Evolutionary conservation across 108 stramenopile genomes (phyloP), one percentile per base, ranked within the genome.

Genomic region (Phaeodactylum tricornutum): DNA sequence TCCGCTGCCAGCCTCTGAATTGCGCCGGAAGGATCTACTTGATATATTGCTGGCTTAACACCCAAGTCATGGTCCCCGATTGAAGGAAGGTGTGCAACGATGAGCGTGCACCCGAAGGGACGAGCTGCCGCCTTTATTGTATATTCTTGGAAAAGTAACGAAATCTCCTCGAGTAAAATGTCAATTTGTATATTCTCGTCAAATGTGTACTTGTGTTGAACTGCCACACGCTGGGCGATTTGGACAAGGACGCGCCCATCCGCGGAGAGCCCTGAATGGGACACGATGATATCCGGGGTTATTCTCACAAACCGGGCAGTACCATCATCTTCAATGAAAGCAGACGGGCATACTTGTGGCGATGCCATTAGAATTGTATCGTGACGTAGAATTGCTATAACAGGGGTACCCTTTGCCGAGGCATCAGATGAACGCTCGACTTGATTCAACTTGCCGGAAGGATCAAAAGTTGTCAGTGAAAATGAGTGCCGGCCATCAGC

Each of bases 381-480:
- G 17, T n/a, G 47, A 41, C 39, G 66, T 24, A 34, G 66, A 58
- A 73, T 33, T 0, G 74, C 84, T 5, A 90, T 64, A 8, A 90
- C 48, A 0, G 87, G 87, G 24, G 74, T 53, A 11, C 87, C 87
- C 46, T 79, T 11, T 22, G 67, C 57, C 7, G 87, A 65, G 0
- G 87, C 87, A 29, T 69, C 62, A 15, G 59, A 34, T 32, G 98
- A 95, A 20, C 92, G 79, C 55, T 94, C 94, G 16, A 98, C 93
- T 69, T 97, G 96, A 46, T 79, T 71, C 24, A 98, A 68, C 64
- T 84, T 83, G 12, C 98, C 98, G 2, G 72, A 66, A 19, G 84
- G 72, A 46, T 87, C 77, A 59, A 98, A 98, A 17, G 98, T 98
- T 0, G 98, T 90, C 24, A 98, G 67, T 5, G 94, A 96, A 53